Evolutionary conservation across 495 filamentous ascomycete genomes (phyloP).

Genomic region (Aspergillus ostianus): DNA sequence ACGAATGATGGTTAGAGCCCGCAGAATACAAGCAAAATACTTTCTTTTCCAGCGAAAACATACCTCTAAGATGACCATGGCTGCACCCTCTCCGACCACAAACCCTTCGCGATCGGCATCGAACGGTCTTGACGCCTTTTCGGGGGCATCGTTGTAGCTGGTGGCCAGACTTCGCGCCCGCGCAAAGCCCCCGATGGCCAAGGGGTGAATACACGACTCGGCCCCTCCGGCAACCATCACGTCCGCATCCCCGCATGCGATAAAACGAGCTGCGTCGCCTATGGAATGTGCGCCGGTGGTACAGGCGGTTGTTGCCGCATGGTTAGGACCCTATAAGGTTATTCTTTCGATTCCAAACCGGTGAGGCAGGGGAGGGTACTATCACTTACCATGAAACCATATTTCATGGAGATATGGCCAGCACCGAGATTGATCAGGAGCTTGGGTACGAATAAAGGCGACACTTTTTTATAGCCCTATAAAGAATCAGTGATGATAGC

Average conservation of each 20-base stretch:
- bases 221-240: conserved; percentile 93
- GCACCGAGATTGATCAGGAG: conserved; percentile 93
- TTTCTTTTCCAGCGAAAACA: background rate
- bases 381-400: conserved; percentile 67
- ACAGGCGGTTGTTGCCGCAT: conserved; percentile 89
- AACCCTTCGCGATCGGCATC: conserved; percentile 81
- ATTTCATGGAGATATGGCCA: conserved; percentile 89
- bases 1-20: conserved; percentile 3
- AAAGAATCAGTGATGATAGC: conserved; percentile 3
- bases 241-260: conserved; percentile 84
- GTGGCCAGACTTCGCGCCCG: conserved; percentile 83
- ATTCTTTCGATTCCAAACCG: background rate
- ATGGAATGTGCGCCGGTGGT: conserved; percentile 94
- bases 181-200: conserved; percentile 89
- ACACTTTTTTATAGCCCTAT: conserved; percentile 87
- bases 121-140: conserved; percentile 78
- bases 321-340: conserved; percentile 70
- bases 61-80: conserved; percentile 79
- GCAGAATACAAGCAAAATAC: background rate
- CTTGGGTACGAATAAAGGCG: conserved; percentile 87
- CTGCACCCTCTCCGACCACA: conserved; percentile 90
- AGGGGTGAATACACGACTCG: conserved; percentile 93
- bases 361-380: background rate
- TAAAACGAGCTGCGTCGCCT: conserved; percentile 87
- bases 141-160: conserved; percentile 71